A percentile compares a stretch with the other conserved stretches of the same genome.
phyloP scores from a whole-genome alignment of 2,329 filamentous ascomycete species.

The Pseudogymnoascus destructans region DNA sequence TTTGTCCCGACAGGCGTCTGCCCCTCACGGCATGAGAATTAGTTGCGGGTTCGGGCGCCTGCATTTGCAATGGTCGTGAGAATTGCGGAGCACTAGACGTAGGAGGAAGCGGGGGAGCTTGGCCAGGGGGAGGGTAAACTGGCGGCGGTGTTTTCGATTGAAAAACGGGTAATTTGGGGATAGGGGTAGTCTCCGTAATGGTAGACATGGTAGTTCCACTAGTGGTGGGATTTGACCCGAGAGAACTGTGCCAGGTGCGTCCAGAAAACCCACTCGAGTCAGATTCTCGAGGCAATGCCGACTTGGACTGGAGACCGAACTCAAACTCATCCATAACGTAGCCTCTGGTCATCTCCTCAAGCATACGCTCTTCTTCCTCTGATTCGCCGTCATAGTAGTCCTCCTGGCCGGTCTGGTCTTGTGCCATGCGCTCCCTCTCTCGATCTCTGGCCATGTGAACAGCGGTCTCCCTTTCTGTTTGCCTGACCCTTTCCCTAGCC shows the following conservation, averaged over 20 bases:
- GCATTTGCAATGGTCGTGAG: conserved; percentile 16
- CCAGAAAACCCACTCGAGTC: conserved; percentile 70
- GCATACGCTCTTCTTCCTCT: conserved; percentile 57
- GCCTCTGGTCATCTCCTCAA: conserved; percentile 80
- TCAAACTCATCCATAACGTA: conserved; percentile 75
- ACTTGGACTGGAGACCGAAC: conserved; percentile 55
- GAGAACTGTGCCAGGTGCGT: conserved; percentile 69
- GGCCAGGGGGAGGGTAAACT: conserved; percentile 18
- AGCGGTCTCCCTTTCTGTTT: conserved; percentile 58
- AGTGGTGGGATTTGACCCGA: conserved; percentile 58
- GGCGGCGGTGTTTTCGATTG: conserved; percentile 19
- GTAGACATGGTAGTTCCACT: conserved; percentile 57
- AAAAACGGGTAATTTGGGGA: conserved; percentile 20
- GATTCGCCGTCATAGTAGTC: conserved; percentile 52
- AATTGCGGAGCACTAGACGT: conserved; percentile 30
- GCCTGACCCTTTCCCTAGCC: conserved; percentile 61
- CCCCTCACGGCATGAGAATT: conserved; percentile 47
- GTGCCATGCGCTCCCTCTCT: conserved; percentile 35
- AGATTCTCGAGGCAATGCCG: conserved; percentile 60
- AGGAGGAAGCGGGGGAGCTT: conserved; percentile 30
- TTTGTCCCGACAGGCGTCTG: conserved; percentile 68
- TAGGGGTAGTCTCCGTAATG: conserved; percentile 43
- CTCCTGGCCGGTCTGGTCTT: conserved; percentile 30
- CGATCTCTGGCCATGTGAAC: conserved; percentile 47
- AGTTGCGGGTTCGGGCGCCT: not conserved